phyloP scores from a whole-genome alignment of 2,329 filamentous ascomycete genomes.

The Cercospora nicotianae region DNA sequence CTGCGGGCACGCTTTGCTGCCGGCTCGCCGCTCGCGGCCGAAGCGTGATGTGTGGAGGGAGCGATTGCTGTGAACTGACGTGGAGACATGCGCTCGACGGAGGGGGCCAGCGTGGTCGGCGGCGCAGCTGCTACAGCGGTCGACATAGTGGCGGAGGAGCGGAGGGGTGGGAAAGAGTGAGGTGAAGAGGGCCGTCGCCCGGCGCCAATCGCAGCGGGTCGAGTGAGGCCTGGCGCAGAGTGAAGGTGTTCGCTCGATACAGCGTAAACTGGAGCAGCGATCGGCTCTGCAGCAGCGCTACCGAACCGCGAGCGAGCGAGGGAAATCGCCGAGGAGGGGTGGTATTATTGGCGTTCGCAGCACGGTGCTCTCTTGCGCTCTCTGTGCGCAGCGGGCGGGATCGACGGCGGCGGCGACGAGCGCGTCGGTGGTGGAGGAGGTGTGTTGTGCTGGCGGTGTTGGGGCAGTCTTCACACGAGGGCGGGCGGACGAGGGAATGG shows the following conservation, averaged over 20 bases:
- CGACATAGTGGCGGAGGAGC: slow-evolving; percentile 43
- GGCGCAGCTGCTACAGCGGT: slow-evolving; percentile 47
- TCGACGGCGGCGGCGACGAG: not conserved
- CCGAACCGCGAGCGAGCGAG: not conserved
- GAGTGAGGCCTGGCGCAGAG: slow-evolving; percentile 9
- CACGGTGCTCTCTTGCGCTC: not conserved
- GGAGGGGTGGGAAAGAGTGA: slow-evolving; percentile 1
- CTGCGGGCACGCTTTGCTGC: slow-evolving; percentile 37
- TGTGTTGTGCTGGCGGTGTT: not conserved
- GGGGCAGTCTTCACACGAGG: not conserved
- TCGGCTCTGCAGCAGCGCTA: slow-evolving; percentile 18
- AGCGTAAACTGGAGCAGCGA: slow-evolving; percentile 16
- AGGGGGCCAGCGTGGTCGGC: slow-evolving; percentile 40
- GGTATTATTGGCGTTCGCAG: not conserved
- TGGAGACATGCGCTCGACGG: slow-evolving; percentile 41
- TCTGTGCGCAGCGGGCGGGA: not conserved
- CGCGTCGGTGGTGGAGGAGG: not conserved
- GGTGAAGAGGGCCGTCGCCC: slow-evolving; percentile 12
- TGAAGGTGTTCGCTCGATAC: not conserved
- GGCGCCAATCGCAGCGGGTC: not conserved
- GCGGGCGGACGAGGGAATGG: not conserved
- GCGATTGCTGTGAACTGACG: slow-evolving; percentile 49
- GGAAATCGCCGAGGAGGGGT: slow-evolving; percentile 10
- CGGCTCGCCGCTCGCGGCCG: slow-evolving; percentile 28
- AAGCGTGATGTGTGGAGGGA: slow-evolving; percentile 34